Percentiles rank a stretch among this genome's conserved stretches.
These are phyloP conservation scores for Starmerella floris DNA, from an alignment of 805 yeast species.

Conservation along the genomic window DNA sequence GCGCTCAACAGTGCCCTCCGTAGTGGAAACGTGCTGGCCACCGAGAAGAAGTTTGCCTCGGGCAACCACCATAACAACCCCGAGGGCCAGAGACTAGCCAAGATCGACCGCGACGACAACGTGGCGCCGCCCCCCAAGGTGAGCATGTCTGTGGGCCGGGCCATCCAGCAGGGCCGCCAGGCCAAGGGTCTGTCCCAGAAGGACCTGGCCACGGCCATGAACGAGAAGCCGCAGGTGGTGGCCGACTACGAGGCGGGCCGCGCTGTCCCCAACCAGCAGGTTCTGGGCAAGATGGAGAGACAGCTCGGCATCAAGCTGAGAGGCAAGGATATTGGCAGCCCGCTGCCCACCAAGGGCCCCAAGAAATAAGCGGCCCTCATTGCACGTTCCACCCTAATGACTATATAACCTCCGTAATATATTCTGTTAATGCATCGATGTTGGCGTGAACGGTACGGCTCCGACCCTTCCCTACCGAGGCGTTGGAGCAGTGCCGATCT, in stretches of 20 bases:
- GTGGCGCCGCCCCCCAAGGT: constrained; percentile 85
- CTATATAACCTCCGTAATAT: too few species aligned
- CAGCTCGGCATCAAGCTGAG: constrained; percentile 88
- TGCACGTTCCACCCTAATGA: too few species aligned
- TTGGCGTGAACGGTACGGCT: too few species aligned
- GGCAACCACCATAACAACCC: constrained; percentile 50
- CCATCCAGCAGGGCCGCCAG: constrained; percentile 71
- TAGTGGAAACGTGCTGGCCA: constrained; percentile 73
- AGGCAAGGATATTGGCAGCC: constrained; percentile 91
- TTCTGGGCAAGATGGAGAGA: constrained; percentile 83
- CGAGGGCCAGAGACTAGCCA: constrained; percentile 91
- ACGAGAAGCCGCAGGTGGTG: constrained; percentile 89
- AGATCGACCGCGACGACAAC: constrained; percentile 84
- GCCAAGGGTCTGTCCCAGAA: constrained; percentile 86
- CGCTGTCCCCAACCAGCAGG: constrained; percentile 92
- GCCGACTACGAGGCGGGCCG: constrained; percentile 96
- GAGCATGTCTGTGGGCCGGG: constrained; percentile 72
- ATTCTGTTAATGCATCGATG: too few species aligned
- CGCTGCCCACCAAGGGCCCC: constrained; percentile 39
- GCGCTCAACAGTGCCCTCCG: constrained; percentile 90
- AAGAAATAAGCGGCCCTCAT: constrained; percentile 28
- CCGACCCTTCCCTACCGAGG: too few species aligned
- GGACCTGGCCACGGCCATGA: constrained; percentile 88
- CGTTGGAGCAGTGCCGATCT: too few species aligned
- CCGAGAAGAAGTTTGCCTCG: constrained; percentile 80